Percentiles rank a stretch among this genome's conserved stretches.
phyloP scores from a whole-genome alignment of 768 basidiomycete genomes.

The Lentinula aciculospora region DNA sequence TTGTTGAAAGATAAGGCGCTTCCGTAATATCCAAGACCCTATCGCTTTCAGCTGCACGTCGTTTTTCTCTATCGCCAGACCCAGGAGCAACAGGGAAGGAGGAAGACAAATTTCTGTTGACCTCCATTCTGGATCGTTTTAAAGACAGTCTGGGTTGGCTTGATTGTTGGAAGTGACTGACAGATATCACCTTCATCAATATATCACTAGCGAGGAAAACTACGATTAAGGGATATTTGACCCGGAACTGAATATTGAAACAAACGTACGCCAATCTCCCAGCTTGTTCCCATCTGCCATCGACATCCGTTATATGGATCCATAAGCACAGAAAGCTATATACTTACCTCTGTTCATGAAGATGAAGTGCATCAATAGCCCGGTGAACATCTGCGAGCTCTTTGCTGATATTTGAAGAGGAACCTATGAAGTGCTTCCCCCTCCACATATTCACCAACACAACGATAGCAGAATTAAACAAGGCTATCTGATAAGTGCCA shows the following conservation, averaged over 20 bases:
- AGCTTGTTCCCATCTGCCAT: not conserved
- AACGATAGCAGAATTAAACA: constrained; percentile 1
- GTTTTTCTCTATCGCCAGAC: not conserved
- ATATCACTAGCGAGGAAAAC: not conserved
- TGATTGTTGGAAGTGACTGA: not conserved
- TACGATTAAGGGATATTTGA: not conserved
- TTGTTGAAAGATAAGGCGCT: not conserved
- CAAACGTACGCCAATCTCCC: not conserved
- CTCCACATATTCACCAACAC: constrained; percentile 2
- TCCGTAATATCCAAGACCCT: not conserved
- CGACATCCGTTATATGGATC: not conserved
- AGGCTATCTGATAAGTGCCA: not conserved
- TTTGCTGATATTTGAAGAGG: not conserved
- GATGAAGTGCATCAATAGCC: not conserved
- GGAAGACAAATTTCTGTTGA: not conserved
- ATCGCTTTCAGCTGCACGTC: too few species aligned
- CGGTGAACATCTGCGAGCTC: not conserved
- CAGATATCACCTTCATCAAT: not conserved
- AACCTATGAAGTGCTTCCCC: not conserved
- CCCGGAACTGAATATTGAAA: not conserved
- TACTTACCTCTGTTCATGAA: not conserved
- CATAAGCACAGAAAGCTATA: not conserved
- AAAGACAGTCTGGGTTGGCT: not conserved
- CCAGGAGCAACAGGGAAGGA: not conserved
- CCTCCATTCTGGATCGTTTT: not conserved